A percentile compares a stretch with the other conserved stretches of the same genome.
Evolutionary conservation across 345 rosid species (phyloP).

Genomic region (Punica granatum): DNA sequence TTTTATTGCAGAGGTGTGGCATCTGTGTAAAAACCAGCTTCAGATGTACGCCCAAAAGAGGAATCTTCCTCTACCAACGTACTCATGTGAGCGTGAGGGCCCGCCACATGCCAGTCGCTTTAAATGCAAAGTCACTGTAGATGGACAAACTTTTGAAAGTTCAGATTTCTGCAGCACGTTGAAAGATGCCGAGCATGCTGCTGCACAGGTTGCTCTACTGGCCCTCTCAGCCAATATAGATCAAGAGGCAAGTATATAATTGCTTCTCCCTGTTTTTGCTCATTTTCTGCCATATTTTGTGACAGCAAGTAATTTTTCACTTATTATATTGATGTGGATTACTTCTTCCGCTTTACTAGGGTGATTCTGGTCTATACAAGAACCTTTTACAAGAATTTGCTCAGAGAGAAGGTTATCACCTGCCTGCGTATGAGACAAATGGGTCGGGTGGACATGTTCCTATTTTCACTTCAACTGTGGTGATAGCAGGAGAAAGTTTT

Average conservation of each 20-base stretch:
- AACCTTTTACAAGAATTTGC: constrained; percentile 36
- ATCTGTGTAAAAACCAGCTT: constrained; percentile 23
- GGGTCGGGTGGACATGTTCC: constrained; percentile 20
- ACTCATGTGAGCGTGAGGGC: constrained; percentile 26
- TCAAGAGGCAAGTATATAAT: constrained; percentile 24
- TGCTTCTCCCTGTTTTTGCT: neutral
- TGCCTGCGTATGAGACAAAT: constrained; percentile 22
- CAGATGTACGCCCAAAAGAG: constrained; percentile 32
- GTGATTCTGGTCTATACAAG: constrained; percentile 27
- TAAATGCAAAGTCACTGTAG: constrained; percentile 27
- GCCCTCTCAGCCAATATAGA: constrained; percentile 13
- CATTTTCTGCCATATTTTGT: neutral
- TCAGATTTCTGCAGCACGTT: constrained; percentile 16
- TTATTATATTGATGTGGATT: neutral
- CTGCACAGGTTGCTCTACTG: constrained; percentile 33
- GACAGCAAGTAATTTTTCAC: neutral
- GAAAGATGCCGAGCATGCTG: constrained; percentile 35
- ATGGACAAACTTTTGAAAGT: constrained; percentile 24
- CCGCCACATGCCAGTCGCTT: constrained; percentile 33
- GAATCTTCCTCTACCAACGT: constrained; percentile 20
- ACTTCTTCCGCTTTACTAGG: constrained; percentile 14
- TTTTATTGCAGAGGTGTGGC: constrained; percentile 13
- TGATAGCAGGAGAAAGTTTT: constrained; percentile 23
- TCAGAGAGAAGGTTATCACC: constrained; percentile 21
- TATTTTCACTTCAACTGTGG: constrained; percentile 28